Evolutionary conservation across 345 rosid species (phyloP).

Genomic region (Kandelia obovata): DNA sequence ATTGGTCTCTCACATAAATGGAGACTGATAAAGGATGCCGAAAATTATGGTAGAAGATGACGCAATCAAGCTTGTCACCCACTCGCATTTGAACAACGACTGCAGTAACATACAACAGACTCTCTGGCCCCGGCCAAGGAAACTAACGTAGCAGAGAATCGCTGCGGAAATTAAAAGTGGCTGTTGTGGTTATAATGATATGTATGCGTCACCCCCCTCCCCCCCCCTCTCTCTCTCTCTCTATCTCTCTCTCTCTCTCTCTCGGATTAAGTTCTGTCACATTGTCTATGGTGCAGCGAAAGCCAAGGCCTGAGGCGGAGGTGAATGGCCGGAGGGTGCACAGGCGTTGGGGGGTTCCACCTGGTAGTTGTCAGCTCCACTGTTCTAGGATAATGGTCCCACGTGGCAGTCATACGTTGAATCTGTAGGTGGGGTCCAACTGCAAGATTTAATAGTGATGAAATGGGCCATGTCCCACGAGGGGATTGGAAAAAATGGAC

Average conservation of each 20-base stretch:
- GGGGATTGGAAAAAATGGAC: background rate
- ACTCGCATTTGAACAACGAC: slow-evolving; percentile 4
- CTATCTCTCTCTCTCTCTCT: background rate
- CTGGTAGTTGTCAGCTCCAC: background rate
- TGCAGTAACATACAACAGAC: background rate
- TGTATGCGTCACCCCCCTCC: slow-evolving; percentile 10
- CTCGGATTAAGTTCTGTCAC: background rate
- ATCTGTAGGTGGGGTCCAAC: background rate
- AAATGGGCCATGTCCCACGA: background rate
- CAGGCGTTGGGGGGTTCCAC: slow-evolving; percentile 3
- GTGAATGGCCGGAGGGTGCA: background rate
- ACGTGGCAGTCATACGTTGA: background rate
- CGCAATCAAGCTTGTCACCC: slow-evolving; percentile 37
- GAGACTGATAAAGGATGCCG: background rate
- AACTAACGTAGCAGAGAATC: background rate
- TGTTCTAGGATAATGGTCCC: background rate
- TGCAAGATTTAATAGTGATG: background rate
- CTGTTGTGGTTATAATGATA: background rate
- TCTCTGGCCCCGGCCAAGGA: background rate
- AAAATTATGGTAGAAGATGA: slow-evolving; percentile 27
- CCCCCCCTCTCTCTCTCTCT: background rate
- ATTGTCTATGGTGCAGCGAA: slow-evolving; percentile 13
- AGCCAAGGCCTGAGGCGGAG: slow-evolving; percentile 12
- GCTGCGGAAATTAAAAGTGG: background rate
- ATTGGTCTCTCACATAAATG: background rate